These are phyloP conservation scores for Colletotrichum costaricense DNA, from an alignment of 2,329 filamentous ascomycete genomes.

Conservation along the genomic window DNA sequence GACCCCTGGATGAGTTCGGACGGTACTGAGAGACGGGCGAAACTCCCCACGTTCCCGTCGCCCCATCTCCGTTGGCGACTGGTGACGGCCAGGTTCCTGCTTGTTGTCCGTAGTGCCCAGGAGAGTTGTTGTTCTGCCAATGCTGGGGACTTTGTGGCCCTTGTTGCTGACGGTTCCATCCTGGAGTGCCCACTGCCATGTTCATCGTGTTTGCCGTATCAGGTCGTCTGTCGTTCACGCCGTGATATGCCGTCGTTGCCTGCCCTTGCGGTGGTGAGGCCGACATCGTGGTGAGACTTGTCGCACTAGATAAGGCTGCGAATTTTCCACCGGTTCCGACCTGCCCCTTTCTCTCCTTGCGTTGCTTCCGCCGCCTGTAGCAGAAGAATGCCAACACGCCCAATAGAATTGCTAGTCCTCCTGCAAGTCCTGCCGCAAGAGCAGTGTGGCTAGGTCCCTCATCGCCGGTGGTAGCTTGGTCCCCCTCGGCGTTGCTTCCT, in stretches of 20 bases:
- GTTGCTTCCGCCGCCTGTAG: constrained; percentile 20
- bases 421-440: constrained; percentile 18
- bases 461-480: not conserved
- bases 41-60: constrained; percentile 22
- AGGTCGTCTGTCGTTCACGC: not conserved
- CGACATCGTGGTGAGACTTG: constrained; percentile 31
- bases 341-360: not conserved
- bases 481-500: not conserved
- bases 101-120: constrained; percentile 2
- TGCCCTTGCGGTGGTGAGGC: constrained; percentile 15
- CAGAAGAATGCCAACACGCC: constrained; percentile 20
- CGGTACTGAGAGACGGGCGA: constrained; percentile 27
- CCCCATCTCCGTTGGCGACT: constrained; percentile 2
- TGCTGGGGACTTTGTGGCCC: constrained; percentile 15
- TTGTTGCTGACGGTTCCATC: constrained; percentile 19
- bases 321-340: constrained; percentile 23
- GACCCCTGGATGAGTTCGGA: not conserved
- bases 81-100: constrained; percentile 27
- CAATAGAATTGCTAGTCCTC: not conserved
- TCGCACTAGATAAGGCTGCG: constrained; percentile 27
- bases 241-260: constrained; percentile 15
- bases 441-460: not conserved
- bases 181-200: constrained; percentile 3
- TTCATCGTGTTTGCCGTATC: constrained; percentile 6
- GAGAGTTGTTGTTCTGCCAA: constrained; percentile 19